Conservation (phyloP, 768 basidiomycete species). For the Phaeolepiota aurea region DNA sequence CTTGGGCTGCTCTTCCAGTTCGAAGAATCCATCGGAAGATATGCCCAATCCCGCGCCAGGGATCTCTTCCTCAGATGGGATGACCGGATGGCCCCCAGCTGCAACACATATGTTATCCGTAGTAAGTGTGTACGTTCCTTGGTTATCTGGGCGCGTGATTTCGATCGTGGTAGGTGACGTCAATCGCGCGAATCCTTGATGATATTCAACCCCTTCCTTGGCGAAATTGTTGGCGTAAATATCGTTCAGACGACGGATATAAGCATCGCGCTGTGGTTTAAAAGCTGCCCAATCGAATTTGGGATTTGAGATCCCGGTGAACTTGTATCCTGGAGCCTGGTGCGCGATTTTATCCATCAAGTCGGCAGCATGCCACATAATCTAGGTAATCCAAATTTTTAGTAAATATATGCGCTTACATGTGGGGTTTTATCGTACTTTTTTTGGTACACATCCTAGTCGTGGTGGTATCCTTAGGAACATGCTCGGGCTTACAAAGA, state of each 20-base stretch:
- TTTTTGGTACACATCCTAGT: constrained; percentile 94
- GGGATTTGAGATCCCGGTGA: constrained; percentile 46
- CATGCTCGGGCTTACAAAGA: neutral
- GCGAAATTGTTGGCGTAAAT: constrained; percentile 89
- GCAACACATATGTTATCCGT: constrained; percentile 78
- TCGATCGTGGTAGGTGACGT: constrained; percentile 62
- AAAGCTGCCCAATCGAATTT: constrained; percentile 86
- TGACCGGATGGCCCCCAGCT: constrained; percentile 77
- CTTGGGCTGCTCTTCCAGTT: constrained; percentile 82
- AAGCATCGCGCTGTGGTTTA: constrained; percentile 93
- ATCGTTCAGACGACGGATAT: constrained; percentile 81
- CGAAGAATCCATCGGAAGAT: constrained; percentile 95
- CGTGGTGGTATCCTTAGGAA: neutral
- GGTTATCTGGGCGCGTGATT: constrained; percentile 60
- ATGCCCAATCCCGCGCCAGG: constrained; percentile 90
- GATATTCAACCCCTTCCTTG: constrained; percentile 82
- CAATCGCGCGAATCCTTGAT: constrained; percentile 72
- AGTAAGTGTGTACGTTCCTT: constrained; percentile 57
- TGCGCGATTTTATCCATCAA: constrained; percentile 76
- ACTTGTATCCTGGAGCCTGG: constrained; percentile 67
- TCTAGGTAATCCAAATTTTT: constrained; percentile 35
- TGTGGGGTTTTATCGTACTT: constrained; percentile 34
- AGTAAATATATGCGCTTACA: neutral
- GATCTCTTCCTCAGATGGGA: constrained; percentile 71
- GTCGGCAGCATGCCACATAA: constrained; percentile 98